Evolutionary conservation across 106 monocot species (phyloP), one percentile per base, ranked within the genome.

Genomic region (Alisma plantagoaquatica): DNA sequence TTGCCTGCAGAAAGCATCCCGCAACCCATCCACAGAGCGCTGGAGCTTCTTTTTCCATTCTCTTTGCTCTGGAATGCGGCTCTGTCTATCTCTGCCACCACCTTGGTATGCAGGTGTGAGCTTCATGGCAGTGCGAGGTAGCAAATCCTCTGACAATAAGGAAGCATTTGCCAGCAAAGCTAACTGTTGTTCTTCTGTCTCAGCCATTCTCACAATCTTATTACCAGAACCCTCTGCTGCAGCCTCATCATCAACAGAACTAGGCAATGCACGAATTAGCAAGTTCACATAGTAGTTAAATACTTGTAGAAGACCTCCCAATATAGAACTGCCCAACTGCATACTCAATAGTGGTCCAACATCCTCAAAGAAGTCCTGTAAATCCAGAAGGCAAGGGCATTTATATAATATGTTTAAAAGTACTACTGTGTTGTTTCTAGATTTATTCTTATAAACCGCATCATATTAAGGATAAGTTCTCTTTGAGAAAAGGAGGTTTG

Each of bases 21-120:
- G 69, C 41, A 89, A 60, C 27, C 77, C 66, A 48, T 96, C 94
- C 42, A 96, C 94, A 48, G 53, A 56, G 2, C 72, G 72, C 42
- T 84, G 88, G 23, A 96, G 56, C 62, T 82, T 96, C 54, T 65
- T 78, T 67, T 96, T 96, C 94, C 94, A 96, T 59, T 96, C 88
- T 56, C 78, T 77, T 55, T 81, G 84, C 49, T 84, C 94, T 29
- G 81, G 78, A 46, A 84, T 27, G 53, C 77, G 74, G 49, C 77
- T 87, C 2, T 74, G 57, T 49, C 69, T 72, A 20, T 75, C 86
- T 17, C 52, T 54, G 24, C 57, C 58, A 70, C 62, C 55, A 4
- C 64, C 42, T 54, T 74, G 90, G 67, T 59, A 65, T 24, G 49
- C 57, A n/a, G 76, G 67, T 2, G 72, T 63, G 55, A 96, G 84